Conservation (phyloP, 176 grass and related monocot genomes). For the Paspalum notatum region DNA sequence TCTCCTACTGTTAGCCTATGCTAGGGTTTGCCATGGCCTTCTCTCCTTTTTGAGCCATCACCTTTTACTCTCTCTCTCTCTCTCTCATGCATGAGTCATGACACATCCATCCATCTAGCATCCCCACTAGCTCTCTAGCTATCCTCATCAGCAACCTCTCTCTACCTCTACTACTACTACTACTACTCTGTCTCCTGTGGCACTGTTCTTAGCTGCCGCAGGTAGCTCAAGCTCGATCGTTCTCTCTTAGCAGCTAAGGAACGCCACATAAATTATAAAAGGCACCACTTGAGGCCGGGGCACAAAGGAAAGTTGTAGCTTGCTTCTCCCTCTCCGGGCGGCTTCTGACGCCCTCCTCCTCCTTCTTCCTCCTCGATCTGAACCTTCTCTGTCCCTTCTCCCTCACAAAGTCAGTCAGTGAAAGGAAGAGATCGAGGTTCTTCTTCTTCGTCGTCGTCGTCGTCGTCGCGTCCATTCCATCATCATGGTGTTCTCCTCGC, state of each 20-base stretch:
- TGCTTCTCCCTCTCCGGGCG: background rate
- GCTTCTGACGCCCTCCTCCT: too few relatives aligned
- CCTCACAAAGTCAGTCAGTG: slow-evolving; percentile 6
- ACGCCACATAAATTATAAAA: slow-evolving; percentile 68
- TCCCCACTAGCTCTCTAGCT: slow-evolving; percentile 42
- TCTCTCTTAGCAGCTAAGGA: slow-evolving; percentile 63
- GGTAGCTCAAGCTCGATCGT: slow-evolving; percentile 34
- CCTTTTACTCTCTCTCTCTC: slow-evolving; percentile 31
- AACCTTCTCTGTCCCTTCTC: background rate
- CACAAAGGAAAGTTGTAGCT: slow-evolving; percentile 40
- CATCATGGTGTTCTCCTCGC: slow-evolving; percentile 94
- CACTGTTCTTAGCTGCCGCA: slow-evolving; percentile 23
- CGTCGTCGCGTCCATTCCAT: background rate
- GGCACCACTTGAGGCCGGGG: slow-evolving; percentile 35
- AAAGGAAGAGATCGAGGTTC: slow-evolving; percentile 13
- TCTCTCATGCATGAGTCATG: slow-evolving; percentile 33
- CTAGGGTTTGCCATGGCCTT: slow-evolving; percentile 47
- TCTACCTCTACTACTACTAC: slow-evolving; percentile 22
- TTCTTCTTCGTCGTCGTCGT: background rate
- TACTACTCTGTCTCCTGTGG: slow-evolving; percentile 28
- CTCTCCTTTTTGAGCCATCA: slow-evolving; percentile 21
- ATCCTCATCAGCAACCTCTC: slow-evolving; percentile 20
- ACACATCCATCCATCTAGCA: slow-evolving; percentile 23
- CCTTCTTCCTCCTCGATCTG: background rate
- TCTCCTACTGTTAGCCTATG: slow-evolving; percentile 42